Base-by-base conservation (phyloP, 2,329 filamentous ascomycete genomes). In the Biscogniauxia sp. region DNA sequence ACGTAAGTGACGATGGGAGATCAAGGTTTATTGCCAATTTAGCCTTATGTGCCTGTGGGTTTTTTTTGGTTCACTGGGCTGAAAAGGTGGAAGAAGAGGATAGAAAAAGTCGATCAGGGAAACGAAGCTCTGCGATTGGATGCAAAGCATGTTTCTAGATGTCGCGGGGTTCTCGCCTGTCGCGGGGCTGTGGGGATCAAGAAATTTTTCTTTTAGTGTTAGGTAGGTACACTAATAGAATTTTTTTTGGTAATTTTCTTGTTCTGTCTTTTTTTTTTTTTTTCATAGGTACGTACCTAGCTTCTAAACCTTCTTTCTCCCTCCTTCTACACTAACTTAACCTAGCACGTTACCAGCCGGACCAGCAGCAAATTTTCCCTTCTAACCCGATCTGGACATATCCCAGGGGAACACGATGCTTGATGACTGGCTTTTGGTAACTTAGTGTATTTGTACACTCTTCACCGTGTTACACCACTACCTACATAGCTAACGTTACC, bases 391-490 rank as follows among this genome's bases (percentile, higher is more conserved):
- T 32, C 28, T 32, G 28, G 7, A 52, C 20, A 52, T 20, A 52
- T 17, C 19, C 51, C 51, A 28, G 28, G 15, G 11, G 37, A n/a
- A n/a, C 37, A 45, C 20, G 11, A 54, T 41, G 23, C 50, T 60
- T 54, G 58, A 59, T 62, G 61, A 55, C 57, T 49, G 26, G 28
- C n/a, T 3, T 45, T 7, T 41, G 20, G 23, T 23, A 23, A 23
- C 23, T 23, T 23, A 23, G 23, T 53, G 17, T 8, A 49, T 59
- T n/a, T 20, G 25, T 54, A n/a, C n/a, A n/a, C n/a, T n/a, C n/a
- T n/a, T 8, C 20, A 54, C 37, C 37, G 37, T 45, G 28, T 32
- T 32, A 32, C 28, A 32, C 3, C 23, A 37, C 32, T 3, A 37
- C 7, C 15, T 45, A 37, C 32, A 7, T 37, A 20, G 28, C 50